Conservation (phyloP, 176 grass and related monocot genomes). For the Ananas comosus region DNA sequence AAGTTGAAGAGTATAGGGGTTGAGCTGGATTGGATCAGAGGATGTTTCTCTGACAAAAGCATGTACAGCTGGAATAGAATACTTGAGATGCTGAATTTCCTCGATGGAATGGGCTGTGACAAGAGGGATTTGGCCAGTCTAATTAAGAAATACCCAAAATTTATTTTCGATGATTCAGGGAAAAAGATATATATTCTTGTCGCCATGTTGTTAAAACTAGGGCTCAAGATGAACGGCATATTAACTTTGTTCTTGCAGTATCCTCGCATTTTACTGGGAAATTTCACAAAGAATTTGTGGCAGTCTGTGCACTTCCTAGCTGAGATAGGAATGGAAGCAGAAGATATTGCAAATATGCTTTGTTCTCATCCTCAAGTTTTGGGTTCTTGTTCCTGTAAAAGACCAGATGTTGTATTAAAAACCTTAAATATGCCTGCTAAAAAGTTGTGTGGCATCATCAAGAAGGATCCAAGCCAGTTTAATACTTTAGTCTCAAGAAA, state of each 20-base stretch:
- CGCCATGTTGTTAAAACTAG: constrained; percentile 37
- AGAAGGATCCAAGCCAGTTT: constrained; percentile 37
- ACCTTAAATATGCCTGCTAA: constrained; percentile 18
- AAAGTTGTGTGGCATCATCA: constrained; percentile 43
- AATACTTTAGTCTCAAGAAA: constrained; percentile 28
- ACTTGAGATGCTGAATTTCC: constrained; percentile 43
- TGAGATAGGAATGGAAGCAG: constrained; percentile 23
- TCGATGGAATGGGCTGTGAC: constrained; percentile 30
- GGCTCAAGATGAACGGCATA: constrained; percentile 34
- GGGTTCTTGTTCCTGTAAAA: constrained; percentile 38
- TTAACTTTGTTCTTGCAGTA: constrained; percentile 33
- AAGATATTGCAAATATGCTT: constrained; percentile 21
- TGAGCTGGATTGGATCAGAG: constrained; percentile 32
- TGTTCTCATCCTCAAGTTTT: constrained; percentile 32
- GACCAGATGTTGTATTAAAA: constrained; percentile 21
- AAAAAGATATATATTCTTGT: constrained; percentile 45
- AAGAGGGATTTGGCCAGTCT: constrained; percentile 29
- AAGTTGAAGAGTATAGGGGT: constrained; percentile 40
- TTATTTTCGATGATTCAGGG: constrained; percentile 53
- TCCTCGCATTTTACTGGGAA: constrained; percentile 24
- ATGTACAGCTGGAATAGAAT: constrained; percentile 37
- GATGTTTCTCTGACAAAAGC: constrained; percentile 40
- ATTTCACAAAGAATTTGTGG: constrained; percentile 34
- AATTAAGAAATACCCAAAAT: constrained; percentile 38
- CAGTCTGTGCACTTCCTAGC: not conserved